Conservation (phyloP, 305 asterid species). For the Solanum hybrid region DNA sequence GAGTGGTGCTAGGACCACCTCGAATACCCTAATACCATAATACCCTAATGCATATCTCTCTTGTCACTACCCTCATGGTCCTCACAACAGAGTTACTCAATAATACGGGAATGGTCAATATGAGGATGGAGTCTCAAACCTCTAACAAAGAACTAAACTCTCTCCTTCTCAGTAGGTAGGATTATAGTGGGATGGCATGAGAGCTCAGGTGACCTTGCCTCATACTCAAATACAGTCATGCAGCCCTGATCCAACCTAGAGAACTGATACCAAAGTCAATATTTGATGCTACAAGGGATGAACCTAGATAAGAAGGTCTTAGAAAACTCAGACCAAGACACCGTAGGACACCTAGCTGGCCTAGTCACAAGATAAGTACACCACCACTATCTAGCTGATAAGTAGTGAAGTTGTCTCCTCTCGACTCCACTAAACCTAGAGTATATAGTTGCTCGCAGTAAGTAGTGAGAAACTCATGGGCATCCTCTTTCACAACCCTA, state of each 20-base stretch:
- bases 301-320: not conserved
- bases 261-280: too few relatives aligned
- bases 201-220: not conserved
- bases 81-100: not conserved
- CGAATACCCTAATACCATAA: too few relatives aligned
- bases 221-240: not conserved
- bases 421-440: not conserved
- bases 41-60: not conserved
- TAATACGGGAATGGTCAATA: not conserved
- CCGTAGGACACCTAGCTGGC: not conserved
- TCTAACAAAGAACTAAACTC: not conserved
- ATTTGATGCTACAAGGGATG: not conserved
- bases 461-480: not conserved
- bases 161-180: not conserved
- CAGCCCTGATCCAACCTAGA: not conserved
- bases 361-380: not conserved
- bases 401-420: not conserved
- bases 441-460: not conserved
- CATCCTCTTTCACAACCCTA: not conserved
- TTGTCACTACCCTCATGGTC: not conserved
- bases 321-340: not conserved
- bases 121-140: not conserved
- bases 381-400: not conserved
- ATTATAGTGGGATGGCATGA: not conserved
- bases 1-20: not conserved